Base-by-base conservation (phyloP, 2,329 filamentous ascomycete genomes). In the Hansfordia pulvinata region DNA sequence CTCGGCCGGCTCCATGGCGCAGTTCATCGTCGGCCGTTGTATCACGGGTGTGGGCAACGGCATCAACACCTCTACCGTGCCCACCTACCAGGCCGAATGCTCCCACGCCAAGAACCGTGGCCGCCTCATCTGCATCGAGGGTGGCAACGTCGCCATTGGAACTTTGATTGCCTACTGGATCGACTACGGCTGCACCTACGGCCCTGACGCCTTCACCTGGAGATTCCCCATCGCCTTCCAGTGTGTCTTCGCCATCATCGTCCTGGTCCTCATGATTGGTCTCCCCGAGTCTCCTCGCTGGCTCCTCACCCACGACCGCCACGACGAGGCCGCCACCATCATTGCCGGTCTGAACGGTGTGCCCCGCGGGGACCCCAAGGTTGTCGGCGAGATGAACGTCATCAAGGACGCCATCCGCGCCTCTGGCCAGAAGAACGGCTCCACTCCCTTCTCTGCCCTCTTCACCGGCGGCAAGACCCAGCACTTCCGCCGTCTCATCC, bases 381-480 rank as follows among this genome's bases (percentile, higher is more conserved):
- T 56, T 7, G 52, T 51, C 28, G 61, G 62, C 10, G 56, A 62
- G 40, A 57, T 62, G 36, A 60, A 60, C 36, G 62, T 53, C 23
- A 43, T 51, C 30, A 32, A 35, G 10, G 45, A 48, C 13, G 47
- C 47, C 6, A 46, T 50, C 27, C 36, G 38, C 4, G 41, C 42
- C 7, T 42, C 46, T 5, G 47, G 47, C 8, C 44, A 49, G 27
- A 31, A 33, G 2, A 43, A 44, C 10, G 44, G 46, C 20, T 37
- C 41, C 18, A 48, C 46, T 3, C 35, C 38, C 8, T 39, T 49
- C 12, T 35, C 30, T 30, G 60, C 65, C 2, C 56, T 76, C 3
- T 61, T 74, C 40, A 73, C 69, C 2, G 57, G 59, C 25, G 71
- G 72, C 31, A 70, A 68, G 43, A 73, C 67, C 0, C 72, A 77